Base-by-base conservation (phyloP, 352 stramenopile genomes). In the Phytophthora sansomeana region DNA sequence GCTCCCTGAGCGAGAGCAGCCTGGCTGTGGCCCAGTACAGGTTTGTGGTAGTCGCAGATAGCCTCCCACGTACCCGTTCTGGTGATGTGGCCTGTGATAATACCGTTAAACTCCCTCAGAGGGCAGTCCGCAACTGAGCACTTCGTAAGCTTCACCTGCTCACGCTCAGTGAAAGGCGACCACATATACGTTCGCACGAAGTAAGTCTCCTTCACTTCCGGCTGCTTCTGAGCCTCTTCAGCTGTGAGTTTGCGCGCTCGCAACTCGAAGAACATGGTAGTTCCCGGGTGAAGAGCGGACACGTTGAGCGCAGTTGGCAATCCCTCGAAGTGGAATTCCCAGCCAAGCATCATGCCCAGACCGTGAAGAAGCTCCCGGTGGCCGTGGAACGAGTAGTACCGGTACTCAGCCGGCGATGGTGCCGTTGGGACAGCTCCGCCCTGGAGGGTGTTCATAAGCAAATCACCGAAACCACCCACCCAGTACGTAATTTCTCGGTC, bases 191-290 rank as follows among this genome's bases (percentile, higher is more conserved):
- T 92, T 63, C 83, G 73, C 41, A 96, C 74, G 39, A 87, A 88
- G 56, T 93, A 93, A 3, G 57, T 39, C 51, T n/a, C n/a, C n/a
- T n/a, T n/a, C n/a, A n/a, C n/a, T n/a, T 91, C 58, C 17, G 64
- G 65, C 14, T 69, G 46, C 36, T 72, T 62, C 17, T 58, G 13
- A 21, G 49, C 38, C 16, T 72, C 51, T 50, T 70, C 47, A 44
- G 38, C 54, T 6, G 65, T 62, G 6, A 58, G 26, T 16, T 44
- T 63, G 41, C 55, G 57, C 3, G 78, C 77, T 38, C 87, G 87
- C 28, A 95, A 63, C 68, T 95, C 87, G 49, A 95, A 95, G 49
- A 92, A 88, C 76, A 95, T 86, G 35, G 87, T 91, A 10, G 87
- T 92, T 47, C 74, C 87, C 0, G 87, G 87, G 48, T 91, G 82